Evolutionary conservation across 75 land plant genomes (phyloP).

Genomic region (Larix kaempferi): DNA sequence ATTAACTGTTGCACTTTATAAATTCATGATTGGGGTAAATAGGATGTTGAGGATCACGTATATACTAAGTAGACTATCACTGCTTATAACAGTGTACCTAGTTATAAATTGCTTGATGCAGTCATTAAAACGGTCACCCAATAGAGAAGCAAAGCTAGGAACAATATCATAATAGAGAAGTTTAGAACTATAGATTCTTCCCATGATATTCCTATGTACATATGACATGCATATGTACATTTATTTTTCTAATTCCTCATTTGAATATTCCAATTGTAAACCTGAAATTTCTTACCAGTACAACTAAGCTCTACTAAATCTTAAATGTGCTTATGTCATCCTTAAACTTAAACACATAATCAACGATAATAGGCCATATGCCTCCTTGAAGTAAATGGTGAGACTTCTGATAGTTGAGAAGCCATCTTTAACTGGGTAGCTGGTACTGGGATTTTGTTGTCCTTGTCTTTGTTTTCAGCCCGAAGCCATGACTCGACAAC

Average conservation of each 20-base stretch:
- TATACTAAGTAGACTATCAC: neutral
- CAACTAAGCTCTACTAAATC: neutral
- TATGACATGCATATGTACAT: neutral
- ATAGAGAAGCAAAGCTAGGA: neutral
- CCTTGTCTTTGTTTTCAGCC: conserved; percentile 53
- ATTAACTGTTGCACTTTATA: neutral
- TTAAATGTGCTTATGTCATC: neutral
- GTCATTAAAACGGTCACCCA: neutral
- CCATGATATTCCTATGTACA: neutral
- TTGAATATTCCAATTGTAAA: neutral
- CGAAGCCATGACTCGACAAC: conserved; percentile 97
- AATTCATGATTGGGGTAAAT: neutral
- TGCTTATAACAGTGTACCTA: neutral
- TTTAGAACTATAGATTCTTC: neutral
- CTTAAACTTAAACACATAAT: conserved; percentile 6
- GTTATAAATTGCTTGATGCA: neutral
- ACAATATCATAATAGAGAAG: neutral
- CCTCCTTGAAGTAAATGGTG: conserved; percentile 87
- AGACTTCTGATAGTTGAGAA: conserved; percentile 44
- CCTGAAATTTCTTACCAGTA: neutral
- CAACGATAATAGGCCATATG: conserved; percentile 98
- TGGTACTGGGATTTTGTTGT: conserved; percentile 22
- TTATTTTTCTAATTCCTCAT: neutral
- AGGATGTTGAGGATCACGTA: neutral
- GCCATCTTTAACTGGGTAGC: conserved; percentile 17